Percentiles rank a stretch among this genome's conserved stretches.
Evolutionary conservation across 1,139 yeast species (phyloP).

Genomic region (Sugiyamaella pinicola): DNA sequence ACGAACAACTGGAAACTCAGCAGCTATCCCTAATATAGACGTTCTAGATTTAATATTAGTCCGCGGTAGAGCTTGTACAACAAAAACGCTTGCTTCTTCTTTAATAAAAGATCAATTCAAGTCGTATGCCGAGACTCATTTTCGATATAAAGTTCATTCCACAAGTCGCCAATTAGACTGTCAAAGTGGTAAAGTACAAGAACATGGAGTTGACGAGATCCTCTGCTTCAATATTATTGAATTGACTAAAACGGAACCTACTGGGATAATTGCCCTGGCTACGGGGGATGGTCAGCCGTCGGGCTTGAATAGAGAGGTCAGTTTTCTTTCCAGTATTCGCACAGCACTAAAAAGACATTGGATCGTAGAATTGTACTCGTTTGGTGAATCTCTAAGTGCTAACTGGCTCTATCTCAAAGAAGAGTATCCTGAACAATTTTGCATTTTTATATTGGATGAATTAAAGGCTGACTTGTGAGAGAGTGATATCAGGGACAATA

Average conservation of each 20-base stretch:
- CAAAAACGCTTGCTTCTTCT: constrained; percentile 13
- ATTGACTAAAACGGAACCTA: background rate
- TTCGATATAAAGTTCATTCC: constrained; percentile 9
- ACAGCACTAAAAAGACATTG: constrained; percentile 30
- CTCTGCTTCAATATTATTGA: constrained; percentile 25
- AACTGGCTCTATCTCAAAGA: constrained; percentile 25
- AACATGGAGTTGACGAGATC: constrained; percentile 33
- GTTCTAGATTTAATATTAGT: constrained; percentile 27
- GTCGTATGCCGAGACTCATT: background rate
- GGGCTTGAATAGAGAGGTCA: constrained; percentile 20
- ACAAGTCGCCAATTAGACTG: background rate
- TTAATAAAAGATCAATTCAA: background rate
- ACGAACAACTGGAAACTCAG: constrained; percentile 2
- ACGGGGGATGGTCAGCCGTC: constrained; percentile 36
- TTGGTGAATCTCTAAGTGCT: constrained; percentile 28
- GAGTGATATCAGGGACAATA: background rate
- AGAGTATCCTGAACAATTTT: constrained; percentile 2
- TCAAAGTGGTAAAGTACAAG: constrained; percentile 17
- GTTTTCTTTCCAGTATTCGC: constrained; percentile 27
- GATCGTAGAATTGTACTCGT: constrained; percentile 33
- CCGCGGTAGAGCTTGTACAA: constrained; percentile 28
- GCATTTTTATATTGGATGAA: constrained; percentile 13
- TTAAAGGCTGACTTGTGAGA: background rate
- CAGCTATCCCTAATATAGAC: constrained; percentile 23
- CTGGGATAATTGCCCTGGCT: constrained; percentile 30